Evolutionary conservation across 1,139 yeast genomes (phyloP).

Genomic region (Debaryomyces psychrophilus): DNA sequence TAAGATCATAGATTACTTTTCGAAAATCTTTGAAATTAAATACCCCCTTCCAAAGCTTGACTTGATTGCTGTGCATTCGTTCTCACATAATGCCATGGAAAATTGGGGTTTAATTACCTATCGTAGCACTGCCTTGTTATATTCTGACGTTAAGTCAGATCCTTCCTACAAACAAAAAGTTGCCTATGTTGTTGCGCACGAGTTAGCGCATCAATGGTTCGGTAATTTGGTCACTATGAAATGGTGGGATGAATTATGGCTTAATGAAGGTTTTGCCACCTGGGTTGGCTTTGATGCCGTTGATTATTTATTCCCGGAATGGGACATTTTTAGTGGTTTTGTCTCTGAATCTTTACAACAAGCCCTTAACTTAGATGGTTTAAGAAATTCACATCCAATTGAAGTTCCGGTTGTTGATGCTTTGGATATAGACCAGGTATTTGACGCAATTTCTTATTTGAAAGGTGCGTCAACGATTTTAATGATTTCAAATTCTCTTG

Average conservation of each 20-base stretch:
- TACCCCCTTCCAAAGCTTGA: constrained; percentile 78
- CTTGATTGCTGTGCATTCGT: constrained; percentile 75
- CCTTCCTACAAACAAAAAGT: constrained; percentile 61
- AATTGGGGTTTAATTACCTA: constrained; percentile 88
- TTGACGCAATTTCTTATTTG: constrained; percentile 68
- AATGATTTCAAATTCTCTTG: constrained; percentile 72
- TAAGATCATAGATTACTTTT: constrained; percentile 67
- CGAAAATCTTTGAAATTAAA: constrained; percentile 62
- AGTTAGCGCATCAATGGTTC: constrained; percentile 69
- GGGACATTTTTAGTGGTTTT: constrained; percentile 59
- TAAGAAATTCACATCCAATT: constrained; percentile 59
- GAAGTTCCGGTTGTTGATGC: constrained; percentile 60
- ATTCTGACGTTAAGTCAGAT: constrained; percentile 66
- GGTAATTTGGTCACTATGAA: constrained; percentile 66
- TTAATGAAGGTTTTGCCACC: constrained; percentile 66
- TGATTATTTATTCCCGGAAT: constrained; percentile 56
- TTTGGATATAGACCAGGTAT: constrained; percentile 58
- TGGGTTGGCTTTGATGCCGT: constrained; percentile 59
- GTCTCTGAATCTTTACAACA: constrained; percentile 55
- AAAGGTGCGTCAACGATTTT: constrained; percentile 79
- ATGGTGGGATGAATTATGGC: constrained; percentile 68
- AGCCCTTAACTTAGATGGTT: constrained; percentile 55
- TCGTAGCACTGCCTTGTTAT: constrained; percentile 74
- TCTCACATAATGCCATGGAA: constrained; percentile 86
- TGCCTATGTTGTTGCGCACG: constrained; percentile 63